Evolutionary conservation across 2,329 filamentous ascomycete species (phyloP).

Genomic region (Hypoxylon sp.): DNA sequence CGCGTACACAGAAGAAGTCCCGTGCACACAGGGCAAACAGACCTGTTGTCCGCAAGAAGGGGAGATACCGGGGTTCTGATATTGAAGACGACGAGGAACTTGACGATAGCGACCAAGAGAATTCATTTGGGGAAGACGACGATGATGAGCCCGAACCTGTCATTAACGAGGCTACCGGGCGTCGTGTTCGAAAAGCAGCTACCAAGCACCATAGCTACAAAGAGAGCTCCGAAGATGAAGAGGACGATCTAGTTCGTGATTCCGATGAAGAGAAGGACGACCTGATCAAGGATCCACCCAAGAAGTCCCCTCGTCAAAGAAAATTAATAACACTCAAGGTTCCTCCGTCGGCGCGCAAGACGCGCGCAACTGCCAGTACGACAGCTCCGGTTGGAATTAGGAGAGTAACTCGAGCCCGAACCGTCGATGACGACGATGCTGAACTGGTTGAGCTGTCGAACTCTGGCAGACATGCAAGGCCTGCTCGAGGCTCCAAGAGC

Average conservation of each 20-base stretch:
- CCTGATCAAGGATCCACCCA: conserved; percentile 52
- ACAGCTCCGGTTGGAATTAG: conserved; percentile 53
- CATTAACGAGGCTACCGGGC: conserved; percentile 58
- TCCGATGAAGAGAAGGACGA: conserved; percentile 57
- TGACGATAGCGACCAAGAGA: conserved; percentile 65
- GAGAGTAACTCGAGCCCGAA: conserved; percentile 65
- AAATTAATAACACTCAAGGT: conserved; percentile 62
- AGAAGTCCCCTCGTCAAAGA: conserved; percentile 48
- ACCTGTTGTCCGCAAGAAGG: conserved; percentile 43
- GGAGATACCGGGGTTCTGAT: conserved; percentile 69
- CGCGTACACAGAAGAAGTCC: conserved; percentile 55
- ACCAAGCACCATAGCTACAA: conserved; percentile 60
- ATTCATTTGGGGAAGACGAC: conserved; percentile 59
- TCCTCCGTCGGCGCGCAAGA: conserved; percentile 45
- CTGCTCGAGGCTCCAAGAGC: conserved; percentile 64
- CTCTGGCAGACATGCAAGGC: conserved; percentile 69
- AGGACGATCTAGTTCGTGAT: conserved; percentile 50
- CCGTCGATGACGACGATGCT: conserved; percentile 67
- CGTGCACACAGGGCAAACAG: conserved; percentile 55
- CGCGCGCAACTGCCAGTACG: conserved; percentile 35
- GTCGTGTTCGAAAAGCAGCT: conserved; percentile 60
- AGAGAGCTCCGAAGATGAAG: conserved; percentile 58
- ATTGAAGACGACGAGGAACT: conserved; percentile 69
- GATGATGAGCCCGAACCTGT: conserved; percentile 54
- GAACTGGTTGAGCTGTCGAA: conserved; percentile 69